Conservation (phyloP, 495 filamentous ascomycete species). For the Haplographium delicatum region DNA sequence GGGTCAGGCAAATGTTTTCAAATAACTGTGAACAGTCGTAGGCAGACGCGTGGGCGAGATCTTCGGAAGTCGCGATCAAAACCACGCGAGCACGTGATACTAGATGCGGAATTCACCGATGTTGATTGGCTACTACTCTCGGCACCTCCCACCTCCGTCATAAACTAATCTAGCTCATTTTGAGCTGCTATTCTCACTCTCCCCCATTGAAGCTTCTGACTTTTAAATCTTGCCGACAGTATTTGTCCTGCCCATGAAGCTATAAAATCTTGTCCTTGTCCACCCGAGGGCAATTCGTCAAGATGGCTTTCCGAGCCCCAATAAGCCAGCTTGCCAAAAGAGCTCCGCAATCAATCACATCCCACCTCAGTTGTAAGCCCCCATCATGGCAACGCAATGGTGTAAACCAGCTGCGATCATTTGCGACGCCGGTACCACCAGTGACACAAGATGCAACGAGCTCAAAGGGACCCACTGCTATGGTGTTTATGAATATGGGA, state of each 20-base stretch:
- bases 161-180: conserved; percentile 7
- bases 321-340: conserved; percentile 38
- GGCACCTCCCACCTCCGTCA: not conserved
- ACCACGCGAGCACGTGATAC: too few species aligned
- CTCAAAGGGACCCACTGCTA: conserved; percentile 64
- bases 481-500: conserved; percentile 99
- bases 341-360: conserved; percentile 30
- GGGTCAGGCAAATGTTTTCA: too few species aligned
- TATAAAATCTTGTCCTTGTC: not conserved
- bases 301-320: conserved; percentile 44
- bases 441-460: conserved; percentile 58
- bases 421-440: conserved; percentile 67
- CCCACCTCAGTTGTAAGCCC: conserved; percentile 21
- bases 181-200: not conserved
- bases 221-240: too few species aligned
- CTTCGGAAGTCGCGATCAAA: not conserved
- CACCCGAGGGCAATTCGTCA: conserved; percentile 9
- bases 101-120: not conserved
- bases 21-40: not conserved
- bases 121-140: not conserved
- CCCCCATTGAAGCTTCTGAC: not conserved
- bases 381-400: conserved; percentile 24
- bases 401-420: conserved; percentile 37
- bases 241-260: too few species aligned
- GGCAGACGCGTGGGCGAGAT: conserved; percentile 11